Evolutionary conservation across 371 early-diverging fungal genomes (phyloP), one percentile per base, ranked within the genome.

Genomic region (Fennellomyces sp.): DNA sequence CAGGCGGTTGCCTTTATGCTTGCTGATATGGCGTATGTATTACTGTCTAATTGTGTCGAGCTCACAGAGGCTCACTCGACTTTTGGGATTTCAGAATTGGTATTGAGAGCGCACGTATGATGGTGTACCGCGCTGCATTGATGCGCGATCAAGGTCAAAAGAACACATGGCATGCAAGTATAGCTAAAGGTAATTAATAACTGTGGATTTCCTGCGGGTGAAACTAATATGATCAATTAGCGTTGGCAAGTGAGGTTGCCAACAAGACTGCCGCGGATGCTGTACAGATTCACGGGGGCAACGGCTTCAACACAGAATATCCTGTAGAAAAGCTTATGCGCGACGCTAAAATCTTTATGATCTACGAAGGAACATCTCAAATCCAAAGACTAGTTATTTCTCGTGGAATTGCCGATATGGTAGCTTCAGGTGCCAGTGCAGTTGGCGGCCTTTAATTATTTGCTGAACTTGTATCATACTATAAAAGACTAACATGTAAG

Each of bases 221-320:
- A 31, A 12, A 26, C 17, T 50, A 19, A 28, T 15, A 27, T 35
- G 5, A 29, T 54, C 50, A 19, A 31, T 13, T 61, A 61, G 81
- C 74, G n/a, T 78, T 93, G 60, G 97, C 98, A 2, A 88, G 92
- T 10, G 98, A 97, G 66, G 93, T 95, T 0, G 98, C 98, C 38
- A 96, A 96, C 81, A 96, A 94, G 81, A 86, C 92, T 57, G 97
- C 98, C 7, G 86, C 92, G 8, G 96, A 96, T 68, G 97, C 97
- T 3, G 96, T 97, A 13, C 98, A 97, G 75, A 94, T 97, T 68
- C 95, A 95, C 85, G 98, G 98, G 28, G 97, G 97, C 50, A 93
- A 94, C 70, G 98, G 97, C 2, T 94, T 89, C 85, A 96, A 96
- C 82, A 84, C 73, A 7, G 91, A 90, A 68, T 91, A 89, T 69